Conservation (phyloP, 768 basidiomycete genomes). For the Trametes cinnabarina region DNA sequence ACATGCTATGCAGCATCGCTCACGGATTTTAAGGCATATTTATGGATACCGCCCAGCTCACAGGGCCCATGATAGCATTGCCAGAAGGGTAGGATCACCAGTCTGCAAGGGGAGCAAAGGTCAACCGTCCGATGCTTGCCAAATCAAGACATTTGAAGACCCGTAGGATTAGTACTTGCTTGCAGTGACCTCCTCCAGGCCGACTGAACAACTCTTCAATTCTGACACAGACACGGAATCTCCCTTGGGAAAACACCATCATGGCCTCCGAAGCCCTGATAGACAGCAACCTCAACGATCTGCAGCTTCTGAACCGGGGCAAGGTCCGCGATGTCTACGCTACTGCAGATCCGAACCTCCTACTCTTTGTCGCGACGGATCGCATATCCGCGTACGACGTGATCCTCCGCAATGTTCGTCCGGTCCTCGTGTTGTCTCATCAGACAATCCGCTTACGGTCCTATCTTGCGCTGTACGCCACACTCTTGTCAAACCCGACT, state of each 20-base stretch:
- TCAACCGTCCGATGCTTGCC: too few species aligned
- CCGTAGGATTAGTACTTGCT: too few species aligned
- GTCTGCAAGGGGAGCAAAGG: too few species aligned
- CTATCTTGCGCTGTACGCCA: background rate
- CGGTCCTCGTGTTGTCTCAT: background rate
- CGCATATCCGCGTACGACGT: slow-evolving; percentile 97
- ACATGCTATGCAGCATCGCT: too few species aligned
- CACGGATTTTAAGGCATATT: too few species aligned
- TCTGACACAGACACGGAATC: background rate
- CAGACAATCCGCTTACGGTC: background rate
- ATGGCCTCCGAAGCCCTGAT: slow-evolving; percentile 35
- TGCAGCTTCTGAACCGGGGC: slow-evolving; percentile 78
- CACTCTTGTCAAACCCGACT: background rate
- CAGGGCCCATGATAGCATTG: too few species aligned
- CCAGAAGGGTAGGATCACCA: too few species aligned
- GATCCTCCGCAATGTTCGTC: slow-evolving; percentile 84
- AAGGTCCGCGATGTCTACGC: slow-evolving; percentile 97
- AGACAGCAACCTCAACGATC: slow-evolving; percentile 54
- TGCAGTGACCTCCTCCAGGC: too few species aligned
- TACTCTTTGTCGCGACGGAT: slow-evolving; percentile 94
- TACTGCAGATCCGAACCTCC: slow-evolving; percentile 62
- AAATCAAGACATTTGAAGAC: too few species aligned
- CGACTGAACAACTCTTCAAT: background rate
- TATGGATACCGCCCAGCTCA: too few species aligned
- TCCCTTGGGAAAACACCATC: background rate